Evolutionary conservation across 768 basidiomycete genomes (phyloP), one percentile per base, ranked within the genome.

Genomic region (Leccinum boreale): DNA sequence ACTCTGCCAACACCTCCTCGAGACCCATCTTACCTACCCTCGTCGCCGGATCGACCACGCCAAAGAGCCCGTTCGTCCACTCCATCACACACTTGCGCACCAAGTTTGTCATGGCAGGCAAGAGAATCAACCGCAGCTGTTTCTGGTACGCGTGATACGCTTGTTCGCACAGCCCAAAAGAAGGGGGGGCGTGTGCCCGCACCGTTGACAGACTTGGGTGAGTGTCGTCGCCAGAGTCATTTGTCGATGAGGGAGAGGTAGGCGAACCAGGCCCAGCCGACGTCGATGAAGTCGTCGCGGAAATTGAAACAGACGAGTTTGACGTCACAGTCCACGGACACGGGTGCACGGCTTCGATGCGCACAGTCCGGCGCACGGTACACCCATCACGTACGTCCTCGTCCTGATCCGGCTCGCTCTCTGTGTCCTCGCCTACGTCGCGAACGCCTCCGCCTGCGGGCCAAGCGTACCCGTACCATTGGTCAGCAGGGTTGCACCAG

Each of bases 401-500:
- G 12, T 64, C 65, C 1, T 58, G 59, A 46, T 72, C 70, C 3
- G 66, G 66, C 26, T 72, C 70, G 36, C 56, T 67, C 42, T 72
- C 70, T 14, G 67, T 67, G 7, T 70, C 69, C 24, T 68, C 64
- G 21, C 64, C 65, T 2, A 54, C 55, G 24, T 62, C 70, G 47
- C 65, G 58, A 56, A 69, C 57, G 76, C 78, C 46, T 57, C 74
- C 52, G 58, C 67, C 55, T 69, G 72, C 62, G 70, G 75, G 53
- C 79, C 81, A 29, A 67, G 76, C 57, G 73, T 78, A 67, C 10
- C 74, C 70, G 52, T 83, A 88, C 80, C 81, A 90, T 48, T 83
- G 77, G 67, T 92, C 90, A 0, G 84, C 86, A 10, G 89, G 90
- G 51, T 81, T 86, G 46, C 85, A 71, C 89, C 90, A 92, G 62